Base-by-base conservation (phyloP, 169 alveolate genomes). In the Ichthyophthirius multifiliis region DNA sequence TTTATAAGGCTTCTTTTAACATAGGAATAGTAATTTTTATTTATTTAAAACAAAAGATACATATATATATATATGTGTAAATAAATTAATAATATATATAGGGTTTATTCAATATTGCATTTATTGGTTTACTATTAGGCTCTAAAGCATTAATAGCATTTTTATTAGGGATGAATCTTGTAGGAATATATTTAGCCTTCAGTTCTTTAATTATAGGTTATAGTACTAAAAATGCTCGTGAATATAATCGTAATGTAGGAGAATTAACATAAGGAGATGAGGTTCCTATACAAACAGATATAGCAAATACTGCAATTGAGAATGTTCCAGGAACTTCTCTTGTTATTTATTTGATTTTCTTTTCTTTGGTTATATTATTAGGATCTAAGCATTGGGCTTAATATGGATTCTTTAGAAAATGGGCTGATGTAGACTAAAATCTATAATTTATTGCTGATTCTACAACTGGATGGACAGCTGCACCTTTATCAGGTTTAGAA, bases 61-160 rank as follows among this genome's bases (percentile, higher is more conserved):
- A 55, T 3, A 3, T 55, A 10, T 10, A 27, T 55, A 27, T 10
- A 55, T 1, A 27, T 55, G 23, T 27, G 12, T 1, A 23, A 10
- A 4, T 18, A 16, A 55, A 55, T 27, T 7, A 41, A 41, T 9
- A 9, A 41, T 41, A n/a, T n/a, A n/a, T n/a, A n/a, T 41, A 55
- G 71, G 31, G 71, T 27, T 5, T 55, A 10, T 55, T 55, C 13
- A 55, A 39, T 55, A 55, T 55, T 7, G 71, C 31, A 0, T 39
- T 55, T 55, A 55, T 55, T 55, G 71, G 71, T 55, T 12, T 55
- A 7, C 41, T 67, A 20, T 67, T 67, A 10, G 77, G 77, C 6
- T 15, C 16, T 30, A 67, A 67, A 39, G 16, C 77, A 3, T 13
- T 67, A 16, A 32, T 67, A n/a, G 77, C 62, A 5, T 67, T 34